Conservation (phyloP, 2,329 filamentous ascomycete genomes). For the Didymella sp. region DNA sequence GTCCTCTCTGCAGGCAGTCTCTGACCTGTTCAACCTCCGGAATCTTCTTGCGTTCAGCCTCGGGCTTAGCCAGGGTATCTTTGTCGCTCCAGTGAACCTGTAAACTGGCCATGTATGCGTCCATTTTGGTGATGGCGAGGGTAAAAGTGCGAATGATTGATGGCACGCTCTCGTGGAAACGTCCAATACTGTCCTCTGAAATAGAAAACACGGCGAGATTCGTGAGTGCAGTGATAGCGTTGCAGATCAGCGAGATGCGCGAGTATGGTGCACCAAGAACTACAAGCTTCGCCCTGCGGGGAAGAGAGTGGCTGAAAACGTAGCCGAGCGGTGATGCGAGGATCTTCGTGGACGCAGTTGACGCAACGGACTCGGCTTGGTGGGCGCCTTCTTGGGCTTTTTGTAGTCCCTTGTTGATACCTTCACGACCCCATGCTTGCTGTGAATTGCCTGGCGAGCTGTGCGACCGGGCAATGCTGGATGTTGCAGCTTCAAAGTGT, state of each 20-base stretch:
- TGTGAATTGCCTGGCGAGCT: slow-evolving; percentile 44
- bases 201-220: slow-evolving; percentile 76
- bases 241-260: slow-evolving; percentile 54
- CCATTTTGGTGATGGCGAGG: slow-evolving; percentile 69
- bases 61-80: slow-evolving; percentile 57
- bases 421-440: slow-evolving; percentile 46
- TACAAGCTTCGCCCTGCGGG: slow-evolving; percentile 68
- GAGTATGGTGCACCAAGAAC: slow-evolving; percentile 78
- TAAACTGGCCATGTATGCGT: slow-evolving; percentile 67
- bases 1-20: slow-evolving; percentile 67
- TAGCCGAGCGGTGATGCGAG: slow-evolving; percentile 63
- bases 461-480: slow-evolving; percentile 55
- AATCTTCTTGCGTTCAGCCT: slow-evolving; percentile 54
- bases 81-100: slow-evolving; percentile 82
- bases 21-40: slow-evolving; percentile 75
- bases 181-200: slow-evolving; percentile 81
- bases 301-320: slow-evolving; percentile 74
- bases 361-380: slow-evolving; percentile 35
- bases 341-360: slow-evolving; percentile 37
- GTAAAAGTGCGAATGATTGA: slow-evolving; percentile 77
- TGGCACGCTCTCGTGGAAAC: slow-evolving; percentile 83
- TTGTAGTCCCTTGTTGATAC: slow-evolving; percentile 43
- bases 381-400: slow-evolving; percentile 40
- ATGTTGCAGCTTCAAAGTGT: slow-evolving; percentile 37
- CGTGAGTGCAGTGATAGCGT: slow-evolving; percentile 71